phyloP scores from a whole-genome alignment of 169 alveolate genomes.

The Prorocentrum cordatum region DNA sequence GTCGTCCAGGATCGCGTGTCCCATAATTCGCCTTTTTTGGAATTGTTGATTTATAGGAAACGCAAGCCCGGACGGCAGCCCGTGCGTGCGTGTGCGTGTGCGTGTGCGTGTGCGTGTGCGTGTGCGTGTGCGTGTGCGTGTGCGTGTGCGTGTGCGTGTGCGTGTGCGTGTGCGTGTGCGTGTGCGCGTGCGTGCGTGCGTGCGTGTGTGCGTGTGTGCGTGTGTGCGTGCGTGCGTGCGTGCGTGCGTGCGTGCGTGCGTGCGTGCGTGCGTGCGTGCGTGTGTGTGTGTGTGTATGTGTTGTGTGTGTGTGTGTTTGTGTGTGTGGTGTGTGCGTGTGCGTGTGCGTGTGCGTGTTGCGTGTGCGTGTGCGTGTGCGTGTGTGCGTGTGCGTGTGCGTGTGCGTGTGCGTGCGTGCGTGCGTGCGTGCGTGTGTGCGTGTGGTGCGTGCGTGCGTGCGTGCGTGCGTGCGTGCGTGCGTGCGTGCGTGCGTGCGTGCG shows the following conservation, averaged over 20 bases:
- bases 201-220: neutral
- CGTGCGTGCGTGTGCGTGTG: neutral
- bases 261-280: neutral
- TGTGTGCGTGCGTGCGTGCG: neutral
- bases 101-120: neutral
- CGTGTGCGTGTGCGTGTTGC: neutral
- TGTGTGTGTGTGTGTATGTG: neutral
- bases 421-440: neutral
- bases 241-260: neutral
- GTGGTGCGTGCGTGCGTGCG: neutral
- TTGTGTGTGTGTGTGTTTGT: neutral
- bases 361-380: neutral
- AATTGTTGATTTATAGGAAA: too few species aligned
- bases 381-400: neutral
- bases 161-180: neutral
- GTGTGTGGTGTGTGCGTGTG: neutral
- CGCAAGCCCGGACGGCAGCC: too few species aligned
- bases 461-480: neutral
- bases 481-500: neutral
- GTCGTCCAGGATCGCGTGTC: too few species aligned
- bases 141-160: neutral
- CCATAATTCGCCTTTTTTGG: too few species aligned
- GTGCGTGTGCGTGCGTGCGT: neutral
- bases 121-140: neutral
- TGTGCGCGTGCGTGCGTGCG: neutral